Percentiles rank a stretch among this genome's conserved stretches.
These are phyloP conservation scores for Schizochytrium sp. DNA, from an alignment of 108 stramenopile species.

Conservation along the genomic window DNA sequence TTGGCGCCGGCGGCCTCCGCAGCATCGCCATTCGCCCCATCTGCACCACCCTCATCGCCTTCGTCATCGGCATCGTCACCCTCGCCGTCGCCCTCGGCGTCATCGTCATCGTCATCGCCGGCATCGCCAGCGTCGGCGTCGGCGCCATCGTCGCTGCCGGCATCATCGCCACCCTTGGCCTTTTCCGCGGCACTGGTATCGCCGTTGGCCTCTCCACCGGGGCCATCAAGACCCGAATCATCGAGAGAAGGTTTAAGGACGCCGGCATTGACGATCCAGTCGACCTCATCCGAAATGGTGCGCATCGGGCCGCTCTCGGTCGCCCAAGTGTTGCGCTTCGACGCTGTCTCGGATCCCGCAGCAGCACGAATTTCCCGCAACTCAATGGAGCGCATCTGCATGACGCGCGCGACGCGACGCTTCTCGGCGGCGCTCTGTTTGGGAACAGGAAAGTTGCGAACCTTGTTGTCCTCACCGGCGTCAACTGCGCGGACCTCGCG, in stretches of 20 bases:
- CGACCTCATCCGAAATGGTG: background rate
- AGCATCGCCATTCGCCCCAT: background rate
- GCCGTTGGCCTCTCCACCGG: background rate
- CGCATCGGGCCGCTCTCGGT: background rate
- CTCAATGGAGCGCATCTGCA: conserved; percentile 22
- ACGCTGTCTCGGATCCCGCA: background rate
- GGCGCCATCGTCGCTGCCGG: background rate
- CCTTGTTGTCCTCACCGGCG: background rate
- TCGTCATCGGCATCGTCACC: background rate
- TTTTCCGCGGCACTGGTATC: background rate
- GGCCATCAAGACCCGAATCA: background rate
- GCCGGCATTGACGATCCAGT: conserved; percentile 27
- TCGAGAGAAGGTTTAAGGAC: background rate
- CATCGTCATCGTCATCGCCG: background rate
- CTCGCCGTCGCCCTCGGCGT: background rate
- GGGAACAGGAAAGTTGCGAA: conserved; percentile 21
- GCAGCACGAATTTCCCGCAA: background rate
- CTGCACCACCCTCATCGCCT: background rate
- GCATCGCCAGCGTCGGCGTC: background rate
- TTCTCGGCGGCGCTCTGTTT: background rate
- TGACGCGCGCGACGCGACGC: background rate
- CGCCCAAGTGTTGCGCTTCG: background rate
- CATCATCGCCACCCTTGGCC: background rate
- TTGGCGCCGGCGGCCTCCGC: background rate
- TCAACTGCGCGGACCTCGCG: background rate